These are phyloP conservation scores for Penicillium crustosum DNA, from an alignment of 2,329 filamentous ascomycete species.

Conservation along the genomic window DNA sequence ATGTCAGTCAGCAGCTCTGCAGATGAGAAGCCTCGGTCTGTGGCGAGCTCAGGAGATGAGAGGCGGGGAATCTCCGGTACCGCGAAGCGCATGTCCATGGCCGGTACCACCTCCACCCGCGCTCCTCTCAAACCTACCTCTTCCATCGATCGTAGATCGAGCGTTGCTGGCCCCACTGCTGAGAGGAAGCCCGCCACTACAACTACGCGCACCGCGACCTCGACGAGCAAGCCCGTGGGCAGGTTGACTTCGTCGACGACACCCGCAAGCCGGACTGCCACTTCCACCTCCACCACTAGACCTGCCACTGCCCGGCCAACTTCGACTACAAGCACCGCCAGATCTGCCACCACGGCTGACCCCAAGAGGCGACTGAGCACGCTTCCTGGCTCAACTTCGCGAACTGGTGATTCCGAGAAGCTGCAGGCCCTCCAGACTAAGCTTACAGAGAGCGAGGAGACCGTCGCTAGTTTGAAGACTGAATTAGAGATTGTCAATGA, in stretches of 20 bases:
- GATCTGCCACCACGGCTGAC: constrained; percentile 25
- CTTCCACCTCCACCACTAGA: constrained; percentile 25
- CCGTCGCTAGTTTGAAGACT: constrained; percentile 32
- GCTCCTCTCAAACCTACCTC: constrained; percentile 35
- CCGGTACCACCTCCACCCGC: constrained; percentile 38
- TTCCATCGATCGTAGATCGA: constrained; percentile 40
- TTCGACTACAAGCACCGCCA: constrained; percentile 24
- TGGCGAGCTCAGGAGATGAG: constrained; percentile 48
- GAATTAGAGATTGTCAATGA: constrained; percentile 39
- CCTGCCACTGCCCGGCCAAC: constrained; percentile 23
- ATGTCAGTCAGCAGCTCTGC: constrained; percentile 47
- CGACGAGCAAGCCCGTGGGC: constrained; percentile 25
- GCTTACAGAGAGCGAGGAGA: constrained; percentile 39
- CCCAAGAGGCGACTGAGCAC: constrained; percentile 42
- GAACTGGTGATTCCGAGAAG: constrained; percentile 35
- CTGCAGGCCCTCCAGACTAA: constrained; percentile 37
- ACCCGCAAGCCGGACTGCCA: constrained; percentile 26
- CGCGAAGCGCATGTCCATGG: constrained; percentile 49
- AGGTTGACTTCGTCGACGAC: constrained; percentile 26
- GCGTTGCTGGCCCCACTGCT: constrained; percentile 36
- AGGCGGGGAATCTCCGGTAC: constrained; percentile 43
- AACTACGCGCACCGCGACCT: constrained; percentile 26
- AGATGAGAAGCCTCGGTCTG: constrained; percentile 43
- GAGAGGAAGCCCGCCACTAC: constrained; percentile 32
- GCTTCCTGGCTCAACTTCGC: constrained; percentile 27